A percentile compares a stretch with the other conserved stretches of the same genome.
Conservation (phyloP, 1,139 yeast species). For the Blastobotrys petasosporus region DNA sequence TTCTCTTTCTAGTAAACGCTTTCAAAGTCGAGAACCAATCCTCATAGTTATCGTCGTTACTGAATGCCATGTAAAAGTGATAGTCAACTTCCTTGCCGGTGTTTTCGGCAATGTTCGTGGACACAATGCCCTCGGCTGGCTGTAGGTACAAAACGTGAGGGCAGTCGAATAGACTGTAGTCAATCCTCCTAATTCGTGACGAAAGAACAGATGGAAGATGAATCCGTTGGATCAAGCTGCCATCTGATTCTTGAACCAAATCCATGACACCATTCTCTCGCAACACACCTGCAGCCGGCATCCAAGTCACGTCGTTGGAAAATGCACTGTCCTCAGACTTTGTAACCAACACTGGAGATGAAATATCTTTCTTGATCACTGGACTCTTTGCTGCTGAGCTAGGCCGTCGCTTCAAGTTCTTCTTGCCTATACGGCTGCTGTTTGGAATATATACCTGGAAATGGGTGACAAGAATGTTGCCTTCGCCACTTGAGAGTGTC, state of each 20-base stretch:
- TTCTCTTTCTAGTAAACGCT: constrained; percentile 61
- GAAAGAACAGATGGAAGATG: constrained; percentile 51
- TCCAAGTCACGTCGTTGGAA: constrained; percentile 56
- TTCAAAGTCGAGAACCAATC: constrained; percentile 78
- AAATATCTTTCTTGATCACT: background rate
- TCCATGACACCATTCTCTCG: constrained; percentile 62
- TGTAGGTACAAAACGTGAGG: constrained; percentile 40
- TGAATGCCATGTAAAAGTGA: constrained; percentile 46
- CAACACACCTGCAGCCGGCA: constrained; percentile 66
- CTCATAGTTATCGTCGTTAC: constrained; percentile 64
- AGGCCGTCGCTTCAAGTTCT: constrained; percentile 1
- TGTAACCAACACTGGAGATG: constrained; percentile 1
- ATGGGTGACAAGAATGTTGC: constrained; percentile 26
- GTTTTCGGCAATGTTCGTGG: constrained; percentile 13
- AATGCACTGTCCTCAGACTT: constrained; percentile 13
- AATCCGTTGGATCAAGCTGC: constrained; percentile 56
- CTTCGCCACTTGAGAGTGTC: constrained; percentile 14
- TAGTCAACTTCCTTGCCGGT: constrained; percentile 9
- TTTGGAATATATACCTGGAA: constrained; percentile 27
- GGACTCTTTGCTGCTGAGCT: constrained; percentile 2
- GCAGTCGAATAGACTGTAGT: constrained; percentile 60
- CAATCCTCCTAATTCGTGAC: constrained; percentile 65
- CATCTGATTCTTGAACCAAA: constrained; percentile 59
- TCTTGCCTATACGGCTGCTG: background rate
- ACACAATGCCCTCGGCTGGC: constrained; percentile 15